These are phyloP conservation scores for Arabidopsis hybrid DNA, from an alignment of 441 rosid genomes.

Conservation along the genomic window DNA sequence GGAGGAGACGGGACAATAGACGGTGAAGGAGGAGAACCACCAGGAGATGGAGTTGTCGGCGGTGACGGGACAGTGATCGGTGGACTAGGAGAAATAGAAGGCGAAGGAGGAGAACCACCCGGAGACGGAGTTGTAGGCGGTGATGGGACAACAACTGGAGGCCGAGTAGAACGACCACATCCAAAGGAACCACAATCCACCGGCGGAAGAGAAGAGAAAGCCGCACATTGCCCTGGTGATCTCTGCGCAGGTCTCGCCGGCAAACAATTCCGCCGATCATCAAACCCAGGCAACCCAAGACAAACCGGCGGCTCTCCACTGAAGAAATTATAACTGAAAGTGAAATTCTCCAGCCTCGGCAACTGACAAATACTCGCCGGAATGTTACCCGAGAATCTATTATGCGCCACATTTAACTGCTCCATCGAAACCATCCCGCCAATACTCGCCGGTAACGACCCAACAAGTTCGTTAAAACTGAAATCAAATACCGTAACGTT, in stretches of 20 bases:
- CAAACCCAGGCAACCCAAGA: constrained; percentile 46
- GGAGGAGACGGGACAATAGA: not conserved
- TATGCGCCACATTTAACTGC: constrained; percentile 58
- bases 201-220: constrained; percentile 50
- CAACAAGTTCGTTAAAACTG: constrained; percentile 56
- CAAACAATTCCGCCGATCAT: constrained; percentile 63
- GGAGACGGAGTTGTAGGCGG: constrained; percentile 34
- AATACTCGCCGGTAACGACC: constrained; percentile 55
- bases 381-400: constrained; percentile 59
- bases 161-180: constrained; percentile 48
- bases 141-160: constrained; percentile 23
- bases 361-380: constrained; percentile 53
- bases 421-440: constrained; percentile 58
- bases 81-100: too few species aligned
- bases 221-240: constrained; percentile 56
- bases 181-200: constrained; percentile 54
- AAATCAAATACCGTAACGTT: constrained; percentile 63
- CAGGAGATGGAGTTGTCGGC: not conserved
- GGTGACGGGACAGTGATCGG: not conserved
- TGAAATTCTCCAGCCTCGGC: constrained; percentile 56
- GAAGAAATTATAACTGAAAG: constrained; percentile 56
- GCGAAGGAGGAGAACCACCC: not conserved
- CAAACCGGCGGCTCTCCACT: constrained; percentile 56
- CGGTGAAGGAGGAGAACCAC: not conserved
- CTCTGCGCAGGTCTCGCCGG: constrained; percentile 53